Base-by-base conservation (phyloP, 2,329 filamentous ascomycete genomes). In the Nemania abortiva region DNA sequence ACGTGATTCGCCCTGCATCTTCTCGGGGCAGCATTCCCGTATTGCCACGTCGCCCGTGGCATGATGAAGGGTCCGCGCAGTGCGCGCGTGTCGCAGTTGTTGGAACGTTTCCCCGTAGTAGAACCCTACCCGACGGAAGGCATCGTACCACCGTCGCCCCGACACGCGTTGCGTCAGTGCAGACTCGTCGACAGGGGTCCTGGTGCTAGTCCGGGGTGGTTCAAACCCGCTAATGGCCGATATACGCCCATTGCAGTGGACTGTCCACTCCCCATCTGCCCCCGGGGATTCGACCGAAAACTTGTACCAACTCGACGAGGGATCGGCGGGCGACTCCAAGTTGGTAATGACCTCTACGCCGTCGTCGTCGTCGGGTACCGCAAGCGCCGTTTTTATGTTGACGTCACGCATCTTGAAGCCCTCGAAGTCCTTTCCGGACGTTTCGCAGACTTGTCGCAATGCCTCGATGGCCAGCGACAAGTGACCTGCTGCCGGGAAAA, bases 51-150 rank as follows among this genome's bases (percentile, higher is more conserved):
- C 61, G 4, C 63, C 27, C 20, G 45, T 15, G 34, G 50, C 45
- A 70, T 74, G 2, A 70, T 72, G 1, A 70, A 76, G 69, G 74
- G 65, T 22, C 69, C 74, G 39, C 70, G 76, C 54, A 20, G 62
- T 66, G 78, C 66, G 18, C 74, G 69, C 69, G 81, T 78, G 37
- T 74, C 74, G 63, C 9, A 71, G 7, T 37, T 67, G 57, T 64
- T 80, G 78, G 73, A 84, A 84, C 0, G 75, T 77, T 2, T 79
- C 75, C 3, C 81, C 81, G 65, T 69, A 84, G 45, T 78, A 66
- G 58, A 83, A 80, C 0, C 82, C 82, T 2, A 82, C 78, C 2
- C 75, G 69, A 2, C 70, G 66, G 2, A 84, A 74, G 3, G 77
- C 75, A 1, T 79, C 70, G 66, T 82, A 76, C 74, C 78, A 81